Percentiles rank a stretch among this genome's conserved stretches.
Conservation (phyloP, 768 basidiomycete genomes). For the Suillus lakei region DNA sequence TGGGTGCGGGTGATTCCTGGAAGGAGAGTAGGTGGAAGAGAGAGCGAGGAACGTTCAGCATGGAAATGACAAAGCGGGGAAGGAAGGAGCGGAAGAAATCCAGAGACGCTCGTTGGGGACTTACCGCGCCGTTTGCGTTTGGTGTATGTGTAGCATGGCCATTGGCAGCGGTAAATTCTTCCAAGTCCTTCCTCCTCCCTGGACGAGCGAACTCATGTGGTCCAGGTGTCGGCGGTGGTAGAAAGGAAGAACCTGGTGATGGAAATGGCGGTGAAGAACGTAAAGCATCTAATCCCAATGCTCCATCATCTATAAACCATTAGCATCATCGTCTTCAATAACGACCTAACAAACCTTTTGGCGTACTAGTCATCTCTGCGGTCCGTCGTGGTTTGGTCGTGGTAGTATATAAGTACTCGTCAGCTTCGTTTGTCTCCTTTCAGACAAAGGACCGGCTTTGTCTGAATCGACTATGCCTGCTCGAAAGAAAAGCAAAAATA, state of each 20-base stretch:
- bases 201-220: slow-evolving; percentile 71
- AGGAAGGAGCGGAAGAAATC: slow-evolving; percentile 30
- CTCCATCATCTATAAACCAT: too few relatives aligned
- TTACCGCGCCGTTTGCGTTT: slow-evolving; percentile 35
- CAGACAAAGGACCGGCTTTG: slow-evolving; percentile 15
- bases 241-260: slow-evolving; percentile 68
- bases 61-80: slow-evolving; percentile 28
- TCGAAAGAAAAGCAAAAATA: neutral
- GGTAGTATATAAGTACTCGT: slow-evolving; percentile 12
- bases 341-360: slow-evolving; percentile 12
- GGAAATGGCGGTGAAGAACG: slow-evolving; percentile 56
- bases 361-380: slow-evolving; percentile 11
- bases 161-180: slow-evolving; percentile 3
- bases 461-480: slow-evolving; percentile 6
- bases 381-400: slow-evolving; percentile 7
- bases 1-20: slow-evolving; percentile 24
- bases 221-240: slow-evolving; percentile 69
- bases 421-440: neutral
- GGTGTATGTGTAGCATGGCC: slow-evolving; percentile 13
- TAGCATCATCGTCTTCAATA: neutral
- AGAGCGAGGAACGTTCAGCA: slow-evolving; percentile 35
- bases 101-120: slow-evolving; percentile 28
- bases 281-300: too few relatives aligned
- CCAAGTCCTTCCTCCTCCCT: slow-evolving; percentile 22
- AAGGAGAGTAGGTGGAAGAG: slow-evolving; percentile 30